Conservation (phyloP, 208 protist genomes). For the Blechomonas ayalai region DNA sequence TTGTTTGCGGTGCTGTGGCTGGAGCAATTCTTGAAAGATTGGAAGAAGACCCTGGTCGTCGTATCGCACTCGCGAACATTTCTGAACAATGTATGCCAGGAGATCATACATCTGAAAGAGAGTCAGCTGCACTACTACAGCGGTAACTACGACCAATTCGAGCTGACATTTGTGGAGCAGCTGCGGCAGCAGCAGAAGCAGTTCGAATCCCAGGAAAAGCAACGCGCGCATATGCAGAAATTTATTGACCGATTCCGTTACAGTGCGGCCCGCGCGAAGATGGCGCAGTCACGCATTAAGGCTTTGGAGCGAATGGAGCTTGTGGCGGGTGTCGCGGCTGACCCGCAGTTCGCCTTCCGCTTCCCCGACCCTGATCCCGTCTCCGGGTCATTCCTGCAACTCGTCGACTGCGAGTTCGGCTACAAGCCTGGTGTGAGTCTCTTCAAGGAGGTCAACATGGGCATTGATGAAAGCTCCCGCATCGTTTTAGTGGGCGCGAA, state of each 20-base stretch:
- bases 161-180: slow-evolving; percentile 83
- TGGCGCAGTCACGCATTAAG: slow-evolving; percentile 95
- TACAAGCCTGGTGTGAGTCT: slow-evolving; percentile 81
- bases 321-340: slow-evolving; percentile 77
- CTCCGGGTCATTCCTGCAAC: slow-evolving; percentile 72
- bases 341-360: slow-evolving; percentile 87
- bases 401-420: slow-evolving; percentile 90
- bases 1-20: slow-evolving; percentile 97
- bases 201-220: slow-evolving; percentile 85
- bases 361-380: slow-evolving; percentile 86
- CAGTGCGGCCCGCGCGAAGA: slow-evolving; percentile 84
- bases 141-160: slow-evolving; percentile 94
- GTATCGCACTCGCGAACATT: slow-evolving; percentile 98
- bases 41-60: slow-evolving; percentile 94
- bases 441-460: slow-evolving; percentile 91
- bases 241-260: slow-evolving; percentile 93
- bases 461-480: slow-evolving; percentile 79
- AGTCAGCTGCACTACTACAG: slow-evolving; percentile 87
- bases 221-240: slow-evolving; percentile 88
- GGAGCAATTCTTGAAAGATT: slow-evolving; percentile 94
- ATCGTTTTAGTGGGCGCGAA: slow-evolving; percentile 90
- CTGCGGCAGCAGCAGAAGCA: slow-evolving; percentile 85
- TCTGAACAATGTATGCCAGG: slow-evolving; percentile 93
- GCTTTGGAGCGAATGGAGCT: slow-evolving; percentile 88
- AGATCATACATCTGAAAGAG: slow-evolving; percentile 90